Evolutionary conservation across 2,329 filamentous ascomycete species (phyloP).

Genomic region (Lachnellula suecica): DNA sequence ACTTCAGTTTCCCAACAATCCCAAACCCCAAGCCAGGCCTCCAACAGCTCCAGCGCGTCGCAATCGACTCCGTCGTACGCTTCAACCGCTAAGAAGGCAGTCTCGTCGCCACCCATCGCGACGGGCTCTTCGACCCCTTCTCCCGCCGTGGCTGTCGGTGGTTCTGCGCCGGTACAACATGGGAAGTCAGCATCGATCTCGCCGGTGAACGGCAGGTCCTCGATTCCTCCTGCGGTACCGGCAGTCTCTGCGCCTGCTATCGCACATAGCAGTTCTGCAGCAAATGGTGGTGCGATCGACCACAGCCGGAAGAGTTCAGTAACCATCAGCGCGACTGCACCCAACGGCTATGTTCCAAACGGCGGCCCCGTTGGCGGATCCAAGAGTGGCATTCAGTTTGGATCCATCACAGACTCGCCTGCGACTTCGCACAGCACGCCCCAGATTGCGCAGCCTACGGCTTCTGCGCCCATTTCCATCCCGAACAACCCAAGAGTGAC

Average conservation of each 20-base stretch:
- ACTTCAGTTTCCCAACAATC: constrained; percentile 35
- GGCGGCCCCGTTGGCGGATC: constrained; percentile 63
- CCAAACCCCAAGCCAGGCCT: constrained; percentile 45
- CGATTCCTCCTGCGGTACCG: constrained; percentile 69
- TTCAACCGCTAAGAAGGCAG: constrained; percentile 65
- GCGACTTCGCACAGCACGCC: constrained; percentile 67
- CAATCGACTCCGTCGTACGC: constrained; percentile 62
- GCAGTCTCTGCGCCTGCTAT: constrained; percentile 57
- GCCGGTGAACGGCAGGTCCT: constrained; percentile 81
- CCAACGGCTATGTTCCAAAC: constrained; percentile 74
- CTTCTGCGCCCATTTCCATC: constrained; percentile 60
- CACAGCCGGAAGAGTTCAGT: constrained; percentile 87
- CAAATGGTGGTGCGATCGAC: constrained; percentile 69
- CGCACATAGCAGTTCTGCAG: constrained; percentile 59
- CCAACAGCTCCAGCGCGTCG: constrained; percentile 53
- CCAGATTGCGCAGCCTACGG: constrained; percentile 43
- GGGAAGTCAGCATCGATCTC: constrained; percentile 67
- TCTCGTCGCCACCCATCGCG: constrained; percentile 60
- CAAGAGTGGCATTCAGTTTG: constrained; percentile 76
- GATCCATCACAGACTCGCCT: constrained; percentile 69
- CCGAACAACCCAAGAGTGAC: constrained; percentile 71
- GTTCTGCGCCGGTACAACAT: constrained; percentile 53
- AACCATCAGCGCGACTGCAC: constrained; percentile 83
- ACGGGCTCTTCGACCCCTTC: constrained; percentile 55
- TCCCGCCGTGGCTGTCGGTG: constrained; percentile 55